Evolutionary conservation across 2,329 filamentous ascomycete species (phyloP).

Genomic region (Colletotrichum lentis): DNA sequence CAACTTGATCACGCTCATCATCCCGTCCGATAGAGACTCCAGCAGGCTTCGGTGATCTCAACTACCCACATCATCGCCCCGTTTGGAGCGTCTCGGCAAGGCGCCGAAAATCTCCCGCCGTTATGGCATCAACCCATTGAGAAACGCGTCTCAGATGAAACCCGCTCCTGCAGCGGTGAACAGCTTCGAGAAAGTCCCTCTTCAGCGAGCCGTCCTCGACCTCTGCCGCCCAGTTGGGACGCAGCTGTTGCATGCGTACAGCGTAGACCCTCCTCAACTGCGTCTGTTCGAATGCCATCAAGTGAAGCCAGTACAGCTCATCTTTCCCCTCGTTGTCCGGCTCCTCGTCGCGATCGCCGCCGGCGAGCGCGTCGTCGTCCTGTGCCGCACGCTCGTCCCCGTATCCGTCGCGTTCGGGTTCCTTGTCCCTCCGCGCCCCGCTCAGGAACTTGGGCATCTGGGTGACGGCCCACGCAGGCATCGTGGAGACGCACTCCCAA

Average conservation of each 20-base stretch:
- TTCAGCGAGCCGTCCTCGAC: slow-evolving; percentile 43
- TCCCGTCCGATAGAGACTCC: too few species aligned
- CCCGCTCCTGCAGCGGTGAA: slow-evolving; percentile 3
- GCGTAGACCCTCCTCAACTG: slow-evolving; percentile 48
- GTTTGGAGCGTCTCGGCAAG: not conserved
- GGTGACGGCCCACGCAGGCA: slow-evolving; percentile 51
- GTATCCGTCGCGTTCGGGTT: slow-evolving; percentile 46
- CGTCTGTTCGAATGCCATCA: slow-evolving; percentile 53
- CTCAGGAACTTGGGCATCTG: slow-evolving; percentile 48
- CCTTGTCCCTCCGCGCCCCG: slow-evolving; percentile 42
- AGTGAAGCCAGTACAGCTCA: slow-evolving; percentile 51
- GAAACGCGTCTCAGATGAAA: not conserved
- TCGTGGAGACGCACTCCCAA: slow-evolving; percentile 54
- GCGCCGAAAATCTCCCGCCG: not conserved
- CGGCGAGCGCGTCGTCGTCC: slow-evolving; percentile 24
- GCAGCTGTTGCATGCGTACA: slow-evolving; percentile 44
- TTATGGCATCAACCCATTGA: not conserved
- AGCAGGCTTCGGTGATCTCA: too few species aligned
- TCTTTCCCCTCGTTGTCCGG: slow-evolving; percentile 52
- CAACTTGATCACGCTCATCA: too few species aligned
- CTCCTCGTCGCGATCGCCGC: slow-evolving; percentile 15
- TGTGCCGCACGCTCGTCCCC: slow-evolving; percentile 41
- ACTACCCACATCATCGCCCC: too few species aligned
- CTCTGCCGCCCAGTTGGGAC: slow-evolving; percentile 45
- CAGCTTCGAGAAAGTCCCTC: slow-evolving; percentile 46